phyloP scores from a whole-genome alignment of 2,329 filamentous ascomycete species.

The Didymella pinodella region DNA sequence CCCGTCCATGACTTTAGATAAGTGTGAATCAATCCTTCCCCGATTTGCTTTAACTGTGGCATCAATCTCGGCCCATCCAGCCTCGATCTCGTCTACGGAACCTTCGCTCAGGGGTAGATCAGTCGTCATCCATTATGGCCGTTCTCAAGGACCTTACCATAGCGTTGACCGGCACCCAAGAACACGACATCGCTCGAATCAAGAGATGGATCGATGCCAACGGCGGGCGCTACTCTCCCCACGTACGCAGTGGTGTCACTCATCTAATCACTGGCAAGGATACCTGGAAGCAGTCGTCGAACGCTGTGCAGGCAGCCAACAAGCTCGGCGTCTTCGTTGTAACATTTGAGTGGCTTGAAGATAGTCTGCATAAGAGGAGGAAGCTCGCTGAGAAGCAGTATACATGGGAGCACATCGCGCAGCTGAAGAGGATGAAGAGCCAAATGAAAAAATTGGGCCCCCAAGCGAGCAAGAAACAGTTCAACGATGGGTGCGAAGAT shows the following conservation, averaged over 20 bases:
- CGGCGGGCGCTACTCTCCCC: conserved; percentile 65
- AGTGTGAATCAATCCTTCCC: neutral
- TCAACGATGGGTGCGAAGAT: conserved; percentile 42
- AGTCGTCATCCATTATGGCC: conserved; percentile 32
- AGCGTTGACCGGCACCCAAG: conserved; percentile 66
- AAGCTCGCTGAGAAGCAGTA: conserved; percentile 49
- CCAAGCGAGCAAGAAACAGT: conserved; percentile 38
- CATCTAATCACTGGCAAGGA: conserved; percentile 74
- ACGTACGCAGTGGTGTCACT: conserved; percentile 66
- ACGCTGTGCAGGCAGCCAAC: conserved; percentile 39
- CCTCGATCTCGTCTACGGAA: neutral
- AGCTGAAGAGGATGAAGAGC: conserved; percentile 46
- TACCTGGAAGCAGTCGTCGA: conserved; percentile 63
- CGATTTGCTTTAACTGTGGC: neutral
- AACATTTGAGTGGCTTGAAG: conserved; percentile 58
- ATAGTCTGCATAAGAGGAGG: conserved; percentile 53
- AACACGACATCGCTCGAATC: conserved; percentile 61
- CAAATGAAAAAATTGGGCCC: conserved; percentile 37
- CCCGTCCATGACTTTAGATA: neutral
- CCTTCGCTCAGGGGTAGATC: neutral
- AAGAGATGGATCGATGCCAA: conserved; percentile 70
- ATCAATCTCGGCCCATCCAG: neutral
- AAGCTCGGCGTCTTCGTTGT: conserved; percentile 46
- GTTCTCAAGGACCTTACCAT: conserved; percentile 64
- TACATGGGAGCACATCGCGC: conserved; percentile 37